A percentile compares a stretch with the other conserved stretches of the same genome.
Evolutionary conservation across 306 rosid genomes (phyloP).

Genomic region (Vigna trinervia): DNA sequence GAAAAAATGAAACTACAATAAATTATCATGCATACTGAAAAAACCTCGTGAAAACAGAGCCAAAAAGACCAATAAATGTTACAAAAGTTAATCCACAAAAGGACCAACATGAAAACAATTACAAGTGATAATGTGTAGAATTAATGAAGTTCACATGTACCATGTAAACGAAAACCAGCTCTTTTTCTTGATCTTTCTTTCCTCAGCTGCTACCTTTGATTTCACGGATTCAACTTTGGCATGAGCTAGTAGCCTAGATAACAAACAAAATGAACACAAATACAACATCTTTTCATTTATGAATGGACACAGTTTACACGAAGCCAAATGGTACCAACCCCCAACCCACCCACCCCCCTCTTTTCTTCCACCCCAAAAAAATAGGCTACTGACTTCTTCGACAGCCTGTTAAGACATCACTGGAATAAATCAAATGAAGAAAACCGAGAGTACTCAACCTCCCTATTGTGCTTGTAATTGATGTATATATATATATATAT

Average conservation of each 20-base stretch:
- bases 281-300: slow-evolving; percentile 17
- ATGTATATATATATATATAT: no score
- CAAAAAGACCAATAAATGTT: slow-evolving; percentile 15
- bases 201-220: slow-evolving; percentile 93
- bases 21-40: slow-evolving; percentile 26
- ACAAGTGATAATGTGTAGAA: slow-evolving; percentile 11
- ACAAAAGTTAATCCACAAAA: slow-evolving; percentile 30
- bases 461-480: no score
- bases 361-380: not conserved
- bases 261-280: slow-evolving; percentile 35
- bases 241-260: slow-evolving; percentile 89
- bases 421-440: no score
- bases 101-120: slow-evolving; percentile 12
- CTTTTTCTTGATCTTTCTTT: slow-evolving; percentile 65
- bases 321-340: not conserved
- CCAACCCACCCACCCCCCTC: not conserved
- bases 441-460: no score
- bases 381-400: not conserved
- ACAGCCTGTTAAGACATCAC: not conserved
- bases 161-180: slow-evolving; percentile 92
- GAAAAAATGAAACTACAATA: slow-evolving; percentile 16
- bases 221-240: slow-evolving; percentile 94
- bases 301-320: slow-evolving; percentile 1
- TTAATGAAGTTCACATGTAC: slow-evolving; percentile 52
- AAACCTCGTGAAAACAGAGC: slow-evolving; percentile 9